phyloP scores from a whole-genome alignment of 805 yeast species.

The Spathaspora passalidarum region DNA sequence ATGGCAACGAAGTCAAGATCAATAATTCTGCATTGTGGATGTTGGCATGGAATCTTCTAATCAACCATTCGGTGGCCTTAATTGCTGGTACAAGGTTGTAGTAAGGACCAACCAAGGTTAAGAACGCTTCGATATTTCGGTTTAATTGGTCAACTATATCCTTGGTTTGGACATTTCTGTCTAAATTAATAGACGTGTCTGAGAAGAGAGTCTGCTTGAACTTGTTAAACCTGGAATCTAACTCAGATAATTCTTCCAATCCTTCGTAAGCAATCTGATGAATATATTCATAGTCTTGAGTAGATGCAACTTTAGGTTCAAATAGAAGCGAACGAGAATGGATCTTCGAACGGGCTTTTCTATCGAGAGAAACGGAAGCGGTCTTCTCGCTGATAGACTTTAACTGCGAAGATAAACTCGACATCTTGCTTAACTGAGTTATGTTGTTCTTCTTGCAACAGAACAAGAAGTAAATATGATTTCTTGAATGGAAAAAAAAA shows the following conservation, averaged over 20 bases:
- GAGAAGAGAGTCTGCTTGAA: conserved; percentile 77
- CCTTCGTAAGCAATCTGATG: conserved; percentile 73
- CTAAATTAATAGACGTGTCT: conserved; percentile 74
- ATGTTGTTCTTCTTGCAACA: not conserved
- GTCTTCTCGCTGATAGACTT: conserved; percentile 62
- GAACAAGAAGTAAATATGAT: not conserved
- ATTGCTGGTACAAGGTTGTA: conserved; percentile 73
- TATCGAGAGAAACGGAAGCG: conserved; percentile 75
- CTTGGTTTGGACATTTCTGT: conserved; percentile 75
- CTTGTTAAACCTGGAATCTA: conserved; percentile 72
- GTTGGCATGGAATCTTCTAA: conserved; percentile 86
- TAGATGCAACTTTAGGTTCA: conserved; percentile 84
- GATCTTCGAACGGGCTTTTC: conserved; percentile 80
- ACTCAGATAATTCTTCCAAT: conserved; percentile 60
- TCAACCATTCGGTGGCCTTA: conserved; percentile 90
- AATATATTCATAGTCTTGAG: conserved; percentile 87
- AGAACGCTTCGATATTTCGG: conserved; percentile 68
- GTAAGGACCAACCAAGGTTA: conserved; percentile 72
- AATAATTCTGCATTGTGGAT: conserved; percentile 73
- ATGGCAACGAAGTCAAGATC: conserved; percentile 74
- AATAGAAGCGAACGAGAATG: conserved; percentile 88
- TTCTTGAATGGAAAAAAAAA: not conserved
- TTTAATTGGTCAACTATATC: conserved; percentile 77
- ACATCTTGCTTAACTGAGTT: conserved; percentile 21
- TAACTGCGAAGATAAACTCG: conserved; percentile 79